These are phyloP conservation scores for Cryptococcus hybrid DNA, from an alignment of 1,284 basidiomycete species.

Conservation along the genomic window DNA sequence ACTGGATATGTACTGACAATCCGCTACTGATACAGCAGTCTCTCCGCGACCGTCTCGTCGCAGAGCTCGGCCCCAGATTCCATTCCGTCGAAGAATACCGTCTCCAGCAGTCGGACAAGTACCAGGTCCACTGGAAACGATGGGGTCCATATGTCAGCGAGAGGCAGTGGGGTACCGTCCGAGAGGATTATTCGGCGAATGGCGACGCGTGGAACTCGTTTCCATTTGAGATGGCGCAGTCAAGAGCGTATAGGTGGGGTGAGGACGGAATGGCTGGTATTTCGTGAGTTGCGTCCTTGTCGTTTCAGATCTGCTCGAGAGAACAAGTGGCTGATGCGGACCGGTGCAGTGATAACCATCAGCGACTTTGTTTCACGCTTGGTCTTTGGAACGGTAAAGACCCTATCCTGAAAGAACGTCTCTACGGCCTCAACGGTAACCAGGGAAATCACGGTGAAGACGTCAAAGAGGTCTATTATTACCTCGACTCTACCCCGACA, in stretches of 20 bases:
- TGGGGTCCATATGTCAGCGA: constrained; percentile 98
- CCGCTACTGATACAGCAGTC: constrained; percentile 19
- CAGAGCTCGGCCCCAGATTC: constrained; percentile 43
- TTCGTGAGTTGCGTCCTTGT: constrained; percentile 52
- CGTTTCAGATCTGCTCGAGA: not conserved
- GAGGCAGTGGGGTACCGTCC: constrained; percentile 97
- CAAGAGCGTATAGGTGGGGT: constrained; percentile 95
- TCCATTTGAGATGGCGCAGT: constrained; percentile 91
- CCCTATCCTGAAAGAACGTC: constrained; percentile 90
- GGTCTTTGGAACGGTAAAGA: constrained; percentile 96
- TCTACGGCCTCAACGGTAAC: constrained; percentile 91
- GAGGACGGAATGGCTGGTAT: constrained; percentile 97
- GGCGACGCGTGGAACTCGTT: constrained; percentile 99
- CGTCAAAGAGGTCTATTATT: constrained; percentile 97
- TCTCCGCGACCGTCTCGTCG: constrained; percentile 42
- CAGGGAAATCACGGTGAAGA: constrained; percentile 98
- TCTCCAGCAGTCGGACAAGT: constrained; percentile 65
- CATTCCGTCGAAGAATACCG: constrained; percentile 52
- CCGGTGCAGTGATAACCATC: constrained; percentile 74
- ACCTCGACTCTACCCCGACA: constrained; percentile 95
- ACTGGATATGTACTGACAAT: constrained; percentile 1
- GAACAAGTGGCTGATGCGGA: not conserved
- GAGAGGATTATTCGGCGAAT: constrained; percentile 95
- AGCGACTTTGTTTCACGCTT: constrained; percentile 83
- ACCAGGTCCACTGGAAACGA: constrained; percentile 86